Conservation (phyloP, 192 early-diverging fungal species). For the Chytriomyces sp. region DNA sequence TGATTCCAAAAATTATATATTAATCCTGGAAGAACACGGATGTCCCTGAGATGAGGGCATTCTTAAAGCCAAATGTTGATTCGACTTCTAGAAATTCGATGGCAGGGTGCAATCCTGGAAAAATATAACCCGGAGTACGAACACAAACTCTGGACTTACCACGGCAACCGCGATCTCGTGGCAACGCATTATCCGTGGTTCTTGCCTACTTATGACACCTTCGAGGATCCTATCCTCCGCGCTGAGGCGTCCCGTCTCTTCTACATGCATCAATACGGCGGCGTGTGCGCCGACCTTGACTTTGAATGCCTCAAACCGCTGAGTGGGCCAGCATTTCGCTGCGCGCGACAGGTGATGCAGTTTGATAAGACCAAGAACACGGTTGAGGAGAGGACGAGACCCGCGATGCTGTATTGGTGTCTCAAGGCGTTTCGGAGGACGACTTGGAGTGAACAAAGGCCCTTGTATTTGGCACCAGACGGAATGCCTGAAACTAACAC, state of each 20-base stretch:
- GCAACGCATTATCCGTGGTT: conserved; percentile 42
- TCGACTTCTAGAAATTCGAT: too few relatives aligned
- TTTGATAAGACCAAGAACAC: background rate
- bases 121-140: conserved; percentile 20
- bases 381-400: conserved; percentile 35
- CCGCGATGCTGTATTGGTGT: conserved; percentile 21
- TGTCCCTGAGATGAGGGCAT: too few relatives aligned
- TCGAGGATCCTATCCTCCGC: conserved; percentile 33
- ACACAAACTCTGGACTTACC: conserved; percentile 45
- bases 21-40: too few relatives aligned
- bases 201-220: conserved; percentile 29
- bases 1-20: too few relatives aligned
- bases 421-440: background rate
- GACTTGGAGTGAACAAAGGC: too few relatives aligned
- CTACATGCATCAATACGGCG: conserved; percentile 43
- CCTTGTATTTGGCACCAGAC: background rate
- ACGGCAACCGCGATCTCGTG: conserved; percentile 28
- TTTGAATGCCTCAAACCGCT: conserved; percentile 30
- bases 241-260: conserved; percentile 41
- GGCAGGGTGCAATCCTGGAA: conserved; percentile 31
- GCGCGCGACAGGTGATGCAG: conserved; percentile 21
- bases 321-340: conserved; percentile 39
- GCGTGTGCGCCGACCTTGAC: conserved; percentile 46
- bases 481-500: background rate
- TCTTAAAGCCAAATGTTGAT: too few relatives aligned